These are phyloP conservation scores for Solanum arcanum DNA, from an alignment of 257 asterid genomes.

Conservation along the genomic window DNA sequence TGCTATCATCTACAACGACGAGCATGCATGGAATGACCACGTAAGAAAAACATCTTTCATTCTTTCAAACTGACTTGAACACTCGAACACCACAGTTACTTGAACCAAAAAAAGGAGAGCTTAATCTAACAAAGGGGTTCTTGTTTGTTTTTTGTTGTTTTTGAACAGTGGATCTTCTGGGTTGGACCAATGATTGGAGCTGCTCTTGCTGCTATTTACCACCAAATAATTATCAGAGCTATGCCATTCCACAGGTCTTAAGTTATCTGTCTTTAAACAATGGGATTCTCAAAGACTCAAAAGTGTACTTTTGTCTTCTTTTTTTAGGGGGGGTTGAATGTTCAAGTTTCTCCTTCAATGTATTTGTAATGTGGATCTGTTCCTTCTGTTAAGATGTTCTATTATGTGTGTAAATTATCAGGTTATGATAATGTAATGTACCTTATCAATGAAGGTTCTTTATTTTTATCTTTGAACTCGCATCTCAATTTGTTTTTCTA, in stretches of 20 bases:
- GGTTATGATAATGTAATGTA: slow-evolving; percentile 2
- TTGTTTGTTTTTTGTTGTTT: background rate
- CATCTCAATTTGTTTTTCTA: background rate
- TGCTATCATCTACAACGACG: slow-evolving; percentile 46
- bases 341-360: background rate
- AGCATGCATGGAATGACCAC: slow-evolving; percentile 53
- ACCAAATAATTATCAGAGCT: slow-evolving; percentile 52
- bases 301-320: background rate
- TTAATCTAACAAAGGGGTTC: background rate
- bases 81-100: background rate
- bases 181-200: slow-evolving; percentile 66
- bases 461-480: background rate
- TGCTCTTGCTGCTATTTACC: slow-evolving; percentile 46
- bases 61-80: background rate
- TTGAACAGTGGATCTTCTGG: slow-evolving; percentile 53
- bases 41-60: slow-evolving; percentile 6
- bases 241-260: slow-evolving; percentile 42
- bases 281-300: background rate
- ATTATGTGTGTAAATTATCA: slow-evolving; percentile 26
- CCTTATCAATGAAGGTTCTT: slow-evolving; percentile 4
- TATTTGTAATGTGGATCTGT: background rate
- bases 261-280: background rate
- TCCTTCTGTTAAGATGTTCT: background rate
- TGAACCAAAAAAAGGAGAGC: background rate
- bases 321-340: background rate